These are phyloP conservation scores for Nothophaeocryptopus gaeumannii DNA, from an alignment of 2,329 filamentous ascomycete genomes.

Conservation along the genomic window DNA sequence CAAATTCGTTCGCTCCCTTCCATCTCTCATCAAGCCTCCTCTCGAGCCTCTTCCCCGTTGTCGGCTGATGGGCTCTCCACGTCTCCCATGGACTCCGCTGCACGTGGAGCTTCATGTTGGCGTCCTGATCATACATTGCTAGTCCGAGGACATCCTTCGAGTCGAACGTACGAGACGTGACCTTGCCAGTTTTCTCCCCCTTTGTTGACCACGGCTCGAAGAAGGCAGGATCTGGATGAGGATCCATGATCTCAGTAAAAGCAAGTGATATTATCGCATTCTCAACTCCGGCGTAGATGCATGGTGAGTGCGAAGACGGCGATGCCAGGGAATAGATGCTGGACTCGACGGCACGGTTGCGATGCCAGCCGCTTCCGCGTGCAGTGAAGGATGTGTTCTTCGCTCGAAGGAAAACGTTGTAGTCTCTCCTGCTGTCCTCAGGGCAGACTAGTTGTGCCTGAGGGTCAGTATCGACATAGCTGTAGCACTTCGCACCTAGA, in stretches of 20 bases:
- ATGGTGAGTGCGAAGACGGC: slow-evolving; percentile 43
- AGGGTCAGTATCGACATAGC: slow-evolving; percentile 27
- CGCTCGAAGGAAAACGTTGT: slow-evolving; percentile 49
- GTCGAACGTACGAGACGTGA: slow-evolving; percentile 4
- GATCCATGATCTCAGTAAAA: slow-evolving; percentile 44
- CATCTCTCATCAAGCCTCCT: slow-evolving; percentile 40
- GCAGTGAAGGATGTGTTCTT: slow-evolving; percentile 23
- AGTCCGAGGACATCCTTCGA: slow-evolving; percentile 40
- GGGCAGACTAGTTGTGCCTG: neutral
- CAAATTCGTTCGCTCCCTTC: slow-evolving; percentile 26
- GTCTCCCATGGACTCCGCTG: slow-evolving; percentile 38
- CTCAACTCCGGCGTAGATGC: slow-evolving; percentile 50
- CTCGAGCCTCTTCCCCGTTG: slow-evolving; percentile 13
- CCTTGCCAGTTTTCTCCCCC: neutral
- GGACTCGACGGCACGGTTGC: slow-evolving; percentile 32
- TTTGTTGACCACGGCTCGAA: slow-evolving; percentile 13
- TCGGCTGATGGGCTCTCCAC: slow-evolving; percentile 19
- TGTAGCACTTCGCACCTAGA: slow-evolving; percentile 38
- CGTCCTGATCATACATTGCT: slow-evolving; percentile 48
- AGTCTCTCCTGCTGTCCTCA: slow-evolving; percentile 25
- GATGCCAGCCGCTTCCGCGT: slow-evolving; percentile 26
- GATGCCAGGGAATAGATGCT: slow-evolving; percentile 50
- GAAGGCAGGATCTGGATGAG: slow-evolving; percentile 43
- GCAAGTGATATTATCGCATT: slow-evolving; percentile 44
- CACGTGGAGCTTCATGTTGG: slow-evolving; percentile 40